phyloP scores from a whole-genome alignment of 2,329 filamentous ascomycete genomes.

The Zarea fungicola region DNA sequence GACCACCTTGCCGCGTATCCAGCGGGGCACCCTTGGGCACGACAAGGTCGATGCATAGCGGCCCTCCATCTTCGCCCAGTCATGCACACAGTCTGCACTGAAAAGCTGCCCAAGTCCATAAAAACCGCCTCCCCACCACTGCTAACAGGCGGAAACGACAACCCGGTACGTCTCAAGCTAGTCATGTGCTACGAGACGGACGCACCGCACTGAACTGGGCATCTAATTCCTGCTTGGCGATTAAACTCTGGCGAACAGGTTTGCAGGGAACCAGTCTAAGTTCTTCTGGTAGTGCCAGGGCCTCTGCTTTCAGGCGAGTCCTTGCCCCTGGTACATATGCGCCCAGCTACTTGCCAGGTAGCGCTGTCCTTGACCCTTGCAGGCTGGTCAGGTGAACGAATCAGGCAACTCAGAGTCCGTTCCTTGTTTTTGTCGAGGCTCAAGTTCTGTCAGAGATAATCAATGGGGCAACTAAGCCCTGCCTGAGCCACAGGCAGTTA shows the following conservation, averaged over 20 bases:
- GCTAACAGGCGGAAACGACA: conserved; percentile 2
- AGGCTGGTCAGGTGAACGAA: conserved; percentile 1
- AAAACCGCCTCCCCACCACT: conserved; percentile 3
- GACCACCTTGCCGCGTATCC: conserved; percentile 2
- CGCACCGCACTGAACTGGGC: conserved; percentile 4
- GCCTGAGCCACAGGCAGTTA: not conserved
- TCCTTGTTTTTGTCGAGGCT: not conserved
- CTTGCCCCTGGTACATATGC: not conserved
- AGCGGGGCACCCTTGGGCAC: conserved; percentile 11
- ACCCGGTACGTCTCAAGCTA: not conserved
- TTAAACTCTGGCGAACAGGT: not conserved
- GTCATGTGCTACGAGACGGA: conserved; percentile 2
- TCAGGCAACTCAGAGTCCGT: not conserved
- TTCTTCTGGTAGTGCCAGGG: not conserved
- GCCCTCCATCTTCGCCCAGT: conserved; percentile 11
- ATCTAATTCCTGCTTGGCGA: not conserved
- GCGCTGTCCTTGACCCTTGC: not conserved
- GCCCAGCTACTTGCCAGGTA: conserved; percentile 5
- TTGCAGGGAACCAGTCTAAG: not conserved
- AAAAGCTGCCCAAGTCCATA: not conserved
- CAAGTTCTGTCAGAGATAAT: not conserved
- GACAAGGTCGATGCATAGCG: conserved; percentile 3
- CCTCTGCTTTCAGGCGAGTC: not conserved
- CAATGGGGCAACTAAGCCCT: not conserved
- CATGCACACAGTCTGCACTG: conserved; percentile 1